Conservation (phyloP, 345 rosid species). For the Brassica cretica region DNA sequence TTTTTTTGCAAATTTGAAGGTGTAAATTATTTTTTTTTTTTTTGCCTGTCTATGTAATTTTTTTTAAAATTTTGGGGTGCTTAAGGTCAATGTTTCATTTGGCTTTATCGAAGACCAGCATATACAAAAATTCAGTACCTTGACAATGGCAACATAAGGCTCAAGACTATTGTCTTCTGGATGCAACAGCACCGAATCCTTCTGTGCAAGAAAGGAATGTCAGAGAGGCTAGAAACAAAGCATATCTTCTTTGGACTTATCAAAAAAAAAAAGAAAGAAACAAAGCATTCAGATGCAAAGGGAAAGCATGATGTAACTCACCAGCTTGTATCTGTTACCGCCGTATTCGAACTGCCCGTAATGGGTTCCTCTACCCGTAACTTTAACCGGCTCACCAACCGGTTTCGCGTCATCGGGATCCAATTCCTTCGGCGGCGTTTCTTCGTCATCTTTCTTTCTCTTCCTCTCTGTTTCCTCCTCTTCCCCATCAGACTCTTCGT, state of each 20-base stretch:
- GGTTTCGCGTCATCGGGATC: slow-evolving; percentile 82
- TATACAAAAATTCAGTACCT: not conserved
- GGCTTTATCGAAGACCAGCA: too few relatives aligned
- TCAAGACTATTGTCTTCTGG: not conserved
- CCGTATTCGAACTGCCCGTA: slow-evolving; percentile 69
- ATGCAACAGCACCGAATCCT: not conserved
- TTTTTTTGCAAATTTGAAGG: too few relatives aligned
- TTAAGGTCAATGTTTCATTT: too few relatives aligned
- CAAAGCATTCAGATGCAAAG: not conserved
- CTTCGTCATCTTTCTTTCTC: not conserved
- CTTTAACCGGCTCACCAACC: slow-evolving; percentile 56
- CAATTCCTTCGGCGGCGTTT: slow-evolving; percentile 28
- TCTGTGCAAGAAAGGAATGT: slow-evolving; percentile 16
- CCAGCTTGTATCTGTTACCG: slow-evolving; percentile 73
- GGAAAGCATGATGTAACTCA: slow-evolving; percentile 40
- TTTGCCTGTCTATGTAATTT: too few relatives aligned
- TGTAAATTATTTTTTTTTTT: too few relatives aligned
- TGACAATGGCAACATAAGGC: not conserved
- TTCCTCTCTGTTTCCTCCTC: slow-evolving; percentile 22
- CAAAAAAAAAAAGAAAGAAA: not conserved
- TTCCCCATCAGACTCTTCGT: slow-evolving; percentile 29
- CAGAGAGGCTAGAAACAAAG: slow-evolving; percentile 10
- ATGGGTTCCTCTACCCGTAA: slow-evolving; percentile 78
- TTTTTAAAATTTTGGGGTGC: too few relatives aligned
- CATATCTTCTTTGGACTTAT: not conserved